phyloP scores from a whole-genome alignment of 306 rosid species.

The Trichosanthes cucumerina region DNA sequence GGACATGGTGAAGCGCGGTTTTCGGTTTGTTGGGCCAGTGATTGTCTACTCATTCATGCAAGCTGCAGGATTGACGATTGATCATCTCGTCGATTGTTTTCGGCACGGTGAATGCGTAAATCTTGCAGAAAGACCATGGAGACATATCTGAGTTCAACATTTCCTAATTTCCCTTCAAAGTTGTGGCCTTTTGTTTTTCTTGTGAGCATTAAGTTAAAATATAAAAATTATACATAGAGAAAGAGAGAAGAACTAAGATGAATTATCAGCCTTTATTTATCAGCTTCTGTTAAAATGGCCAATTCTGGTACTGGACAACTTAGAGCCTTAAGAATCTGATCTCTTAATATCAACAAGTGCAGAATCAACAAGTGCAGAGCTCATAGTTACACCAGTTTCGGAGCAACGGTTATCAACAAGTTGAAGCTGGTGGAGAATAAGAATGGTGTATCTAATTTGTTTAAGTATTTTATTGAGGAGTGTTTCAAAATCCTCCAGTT shows the following conservation, averaged over 20 bases:
- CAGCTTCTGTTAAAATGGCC: background rate
- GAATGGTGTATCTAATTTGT: slow-evolving; percentile 9
- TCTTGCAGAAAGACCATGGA: slow-evolving; percentile 99
- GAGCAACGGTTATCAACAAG: background rate
- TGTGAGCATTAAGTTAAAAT: slow-evolving; percentile 2
- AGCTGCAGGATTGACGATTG: slow-evolving; percentile 88
- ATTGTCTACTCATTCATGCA: slow-evolving; percentile 94
- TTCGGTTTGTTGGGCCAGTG: slow-evolving; percentile 82
- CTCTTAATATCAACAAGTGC: background rate
- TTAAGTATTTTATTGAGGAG: background rate
- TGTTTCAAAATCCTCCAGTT: slow-evolving; percentile 1
- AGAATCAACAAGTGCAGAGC: background rate
- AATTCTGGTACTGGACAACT: background rate
- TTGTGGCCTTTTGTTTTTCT: background rate
- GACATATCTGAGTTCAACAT: slow-evolving; percentile 48
- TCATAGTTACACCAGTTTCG: background rate
- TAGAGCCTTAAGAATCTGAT: background rate
- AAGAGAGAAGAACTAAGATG: background rate
- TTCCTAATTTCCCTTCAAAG: background rate
- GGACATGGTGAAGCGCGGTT: slow-evolving; percentile 69
- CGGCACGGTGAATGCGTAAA: slow-evolving; percentile 67
- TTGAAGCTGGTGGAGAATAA: background rate
- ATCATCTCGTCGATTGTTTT: slow-evolving; percentile 85
- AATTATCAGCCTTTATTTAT: background rate
- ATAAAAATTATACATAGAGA: background rate